These are phyloP conservation scores for Ramalina intermedia DNA, from an alignment of 495 filamentous ascomycete genomes.

Conservation along the genomic window DNA sequence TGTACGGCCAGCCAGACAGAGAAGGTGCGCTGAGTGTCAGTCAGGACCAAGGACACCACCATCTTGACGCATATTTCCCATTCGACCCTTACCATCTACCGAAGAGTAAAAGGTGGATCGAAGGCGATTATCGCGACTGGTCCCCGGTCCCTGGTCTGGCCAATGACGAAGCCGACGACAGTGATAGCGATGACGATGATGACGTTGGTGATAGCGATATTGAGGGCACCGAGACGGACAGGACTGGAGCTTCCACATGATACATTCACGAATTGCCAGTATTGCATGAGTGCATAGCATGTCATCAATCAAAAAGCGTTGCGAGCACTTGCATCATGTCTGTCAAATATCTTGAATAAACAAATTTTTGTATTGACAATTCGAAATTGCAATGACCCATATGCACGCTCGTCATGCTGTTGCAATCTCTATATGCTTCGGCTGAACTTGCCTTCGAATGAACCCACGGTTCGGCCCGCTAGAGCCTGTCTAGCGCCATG, in stretches of 20 bases:
- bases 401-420: too few species aligned
- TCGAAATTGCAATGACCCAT: too few species aligned
- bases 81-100: conserved; percentile 93
- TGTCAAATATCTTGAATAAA: too few species aligned
- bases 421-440: too few species aligned
- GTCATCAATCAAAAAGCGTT: background rate
- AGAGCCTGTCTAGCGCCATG: too few species aligned
- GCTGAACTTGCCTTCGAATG: too few species aligned
- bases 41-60: conserved; percentile 48
- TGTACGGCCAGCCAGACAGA: conserved; percentile 35
- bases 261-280: background rate
- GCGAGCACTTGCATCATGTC: background rate
- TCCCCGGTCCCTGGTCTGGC: conserved; percentile 57
- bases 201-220: conserved; percentile 36
- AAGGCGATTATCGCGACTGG: conserved; percentile 77
- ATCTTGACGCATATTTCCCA: conserved; percentile 87
- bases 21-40: conserved; percentile 41
- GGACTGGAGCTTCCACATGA: background rate
- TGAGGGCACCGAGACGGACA: conserved; percentile 20
- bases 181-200: conserved; percentile 38
- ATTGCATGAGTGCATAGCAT: background rate
- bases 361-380: too few species aligned
- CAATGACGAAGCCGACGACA: conserved; percentile 32
- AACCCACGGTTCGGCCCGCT: too few species aligned
- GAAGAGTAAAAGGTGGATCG: conserved; percentile 69